phyloP scores from a whole-genome alignment of 176 grass and related monocot genomes.

The Oryza coarctata region DNA sequence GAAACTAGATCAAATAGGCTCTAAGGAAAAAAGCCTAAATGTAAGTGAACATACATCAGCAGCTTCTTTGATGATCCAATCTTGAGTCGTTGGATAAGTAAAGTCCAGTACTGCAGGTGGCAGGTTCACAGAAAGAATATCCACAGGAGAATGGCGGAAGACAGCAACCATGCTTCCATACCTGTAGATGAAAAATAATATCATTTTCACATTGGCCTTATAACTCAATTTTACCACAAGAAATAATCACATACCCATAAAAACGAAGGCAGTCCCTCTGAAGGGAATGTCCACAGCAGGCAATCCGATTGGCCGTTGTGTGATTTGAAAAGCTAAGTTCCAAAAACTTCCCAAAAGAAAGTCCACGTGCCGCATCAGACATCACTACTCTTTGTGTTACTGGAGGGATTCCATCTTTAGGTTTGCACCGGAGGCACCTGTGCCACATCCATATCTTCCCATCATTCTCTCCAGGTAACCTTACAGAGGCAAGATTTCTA shows the following conservation, averaged over 20 bases:
- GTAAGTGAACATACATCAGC: constrained; percentile 63
- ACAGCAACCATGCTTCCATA: constrained; percentile 92
- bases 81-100: constrained; percentile 44
- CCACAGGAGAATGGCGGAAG: constrained; percentile 89
- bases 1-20: constrained; percentile 7
- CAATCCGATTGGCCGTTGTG: constrained; percentile 90
- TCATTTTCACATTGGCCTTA: constrained; percentile 34
- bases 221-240: constrained; percentile 17
- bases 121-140: constrained; percentile 88
- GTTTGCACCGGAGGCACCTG: constrained; percentile 80
- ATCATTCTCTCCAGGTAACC: constrained; percentile 79
- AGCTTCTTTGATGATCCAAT: constrained; percentile 77
- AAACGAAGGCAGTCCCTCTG: constrained; percentile 98
- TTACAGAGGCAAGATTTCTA: constrained; percentile 53
- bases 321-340: constrained; percentile 98
- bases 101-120: constrained; percentile 84
- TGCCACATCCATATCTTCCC: constrained; percentile 99
- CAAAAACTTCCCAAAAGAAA: constrained; percentile 98
- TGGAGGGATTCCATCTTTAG: constrained; percentile 70
- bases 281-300: constrained; percentile 88
- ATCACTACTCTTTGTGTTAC: constrained; percentile 72
- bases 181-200: constrained; percentile 46
- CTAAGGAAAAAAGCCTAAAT: not conserved
- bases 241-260: constrained; percentile 69
- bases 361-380: constrained; percentile 89